phyloP scores from a whole-genome alignment of 495 filamentous ascomycete species.

The Halenospora varia region DNA sequence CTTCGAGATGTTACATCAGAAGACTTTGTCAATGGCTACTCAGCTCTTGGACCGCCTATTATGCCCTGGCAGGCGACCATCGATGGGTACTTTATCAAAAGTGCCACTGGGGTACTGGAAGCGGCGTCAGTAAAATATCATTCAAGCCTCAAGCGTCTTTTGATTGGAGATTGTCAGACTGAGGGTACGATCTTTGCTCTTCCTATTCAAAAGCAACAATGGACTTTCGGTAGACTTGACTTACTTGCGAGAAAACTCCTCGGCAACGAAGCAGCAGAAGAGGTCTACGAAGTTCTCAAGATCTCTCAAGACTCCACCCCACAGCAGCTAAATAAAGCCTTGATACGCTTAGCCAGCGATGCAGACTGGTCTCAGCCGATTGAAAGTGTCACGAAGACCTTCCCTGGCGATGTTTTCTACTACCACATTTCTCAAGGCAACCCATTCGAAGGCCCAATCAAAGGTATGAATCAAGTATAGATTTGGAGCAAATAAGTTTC shows the following conservation, averaged over 20 bases:
- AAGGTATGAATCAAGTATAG: background rate
- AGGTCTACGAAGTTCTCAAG: background rate
- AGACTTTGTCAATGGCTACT: background rate
- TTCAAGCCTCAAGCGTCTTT: background rate
- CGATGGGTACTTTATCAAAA: conserved; percentile 1
- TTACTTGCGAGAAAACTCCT: background rate
- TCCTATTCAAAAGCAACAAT: background rate
- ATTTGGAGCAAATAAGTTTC: background rate
- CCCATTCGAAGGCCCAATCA: background rate
- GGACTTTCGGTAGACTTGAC: background rate
- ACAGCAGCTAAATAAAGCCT: background rate
- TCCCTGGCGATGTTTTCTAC: background rate
- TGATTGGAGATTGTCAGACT: background rate
- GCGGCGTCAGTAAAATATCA: background rate
- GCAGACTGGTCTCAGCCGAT: background rate
- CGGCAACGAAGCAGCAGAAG: background rate
- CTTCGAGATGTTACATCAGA: conserved; percentile 1
- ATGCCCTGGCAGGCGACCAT: conserved; percentile 1
- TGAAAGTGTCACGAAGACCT: background rate
- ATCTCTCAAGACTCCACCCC: background rate
- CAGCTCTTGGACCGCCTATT: background rate
- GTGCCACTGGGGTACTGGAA: background rate
- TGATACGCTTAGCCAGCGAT: background rate
- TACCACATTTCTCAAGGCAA: background rate
- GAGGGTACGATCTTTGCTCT: background rate